phyloP scores from a whole-genome alignment of 1,139 yeast genomes.

The Nakaseomyces bracarensis region DNA sequence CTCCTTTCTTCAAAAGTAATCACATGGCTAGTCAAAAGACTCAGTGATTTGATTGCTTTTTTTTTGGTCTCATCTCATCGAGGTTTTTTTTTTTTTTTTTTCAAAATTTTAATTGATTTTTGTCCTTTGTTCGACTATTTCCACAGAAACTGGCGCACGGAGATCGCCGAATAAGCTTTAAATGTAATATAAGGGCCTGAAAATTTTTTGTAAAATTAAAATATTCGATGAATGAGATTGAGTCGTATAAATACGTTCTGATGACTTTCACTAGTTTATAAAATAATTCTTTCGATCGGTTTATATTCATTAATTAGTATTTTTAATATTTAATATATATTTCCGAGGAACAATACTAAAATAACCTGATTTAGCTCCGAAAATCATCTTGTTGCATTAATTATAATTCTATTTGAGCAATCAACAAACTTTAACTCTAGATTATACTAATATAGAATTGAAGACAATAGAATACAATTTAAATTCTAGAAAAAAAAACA shows the following conservation, averaged over 20 bases:
- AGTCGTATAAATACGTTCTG: constrained; percentile 3
- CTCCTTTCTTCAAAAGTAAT: no score
- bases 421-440: no score
- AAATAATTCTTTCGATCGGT: background rate
- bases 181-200: background rate
- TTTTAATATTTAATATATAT: no score
- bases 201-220: background rate
- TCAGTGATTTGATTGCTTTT: no score
- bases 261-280: background rate
- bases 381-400: no score
- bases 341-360: no score
- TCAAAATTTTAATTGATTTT: background rate
- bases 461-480: no score
- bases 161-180: background rate
- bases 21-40: no score
- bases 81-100: background rate
- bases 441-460: no score
- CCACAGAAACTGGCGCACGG: background rate
- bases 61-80: background rate
- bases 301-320: background rate
- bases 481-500: background rate
- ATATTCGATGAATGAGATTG: background rate
- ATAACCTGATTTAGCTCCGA: no score
- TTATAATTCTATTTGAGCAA: no score
- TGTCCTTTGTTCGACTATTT: background rate